Base-by-base conservation (phyloP, 495 filamentous ascomycete species). In the Aspergillus kassunensis region DNA sequence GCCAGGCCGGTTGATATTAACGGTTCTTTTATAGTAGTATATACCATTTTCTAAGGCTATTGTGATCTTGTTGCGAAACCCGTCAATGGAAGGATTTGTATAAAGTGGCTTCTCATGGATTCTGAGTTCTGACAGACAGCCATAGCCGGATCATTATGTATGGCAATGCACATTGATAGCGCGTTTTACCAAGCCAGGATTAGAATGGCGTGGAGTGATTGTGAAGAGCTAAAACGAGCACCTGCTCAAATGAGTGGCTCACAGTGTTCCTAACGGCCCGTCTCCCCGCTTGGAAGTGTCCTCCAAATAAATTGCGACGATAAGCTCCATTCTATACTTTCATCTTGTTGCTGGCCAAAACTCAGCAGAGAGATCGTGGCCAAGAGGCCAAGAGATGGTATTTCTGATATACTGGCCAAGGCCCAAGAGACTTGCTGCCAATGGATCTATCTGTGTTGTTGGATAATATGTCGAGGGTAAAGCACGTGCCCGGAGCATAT, bases 211-310 rank as follows among this genome's bases (percentile, higher is more conserved):
- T 25, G 11, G 9, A 11, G 3, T 19, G 19, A 21, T 19, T 40
- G 2, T 10, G 23, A 46, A 7, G 30, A 3, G 21, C 30, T 49
- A 49, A 31, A 48, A 30, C 20, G 48, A 52, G 48, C 54, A 56
- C 48, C 48, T 56, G 54, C 54, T 53, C 6, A 48, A 57, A 44
- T 19, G 55, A 57, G 44, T 53, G 55, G 55, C 49, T 45, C 25
- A 57, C 30, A 56, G 42, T 45, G 37, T 30, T 42, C 16, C 44
- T 34, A 27, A 27, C 24, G 4, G 9, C 24, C 24, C 24, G 24
- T 27, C 41, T 18, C 30, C 19, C 18, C 15, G 43, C 34, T 16
- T 21, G 24, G 41, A 44, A 27, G 9, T 4, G 24, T 27, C 24
- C 24, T 4, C n/a, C n/a, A 13, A 37, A 6, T 29, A 29, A 29